Conservation (phyloP, 495 filamentous ascomycete species). For the Lichenothelia convexa region DNA sequence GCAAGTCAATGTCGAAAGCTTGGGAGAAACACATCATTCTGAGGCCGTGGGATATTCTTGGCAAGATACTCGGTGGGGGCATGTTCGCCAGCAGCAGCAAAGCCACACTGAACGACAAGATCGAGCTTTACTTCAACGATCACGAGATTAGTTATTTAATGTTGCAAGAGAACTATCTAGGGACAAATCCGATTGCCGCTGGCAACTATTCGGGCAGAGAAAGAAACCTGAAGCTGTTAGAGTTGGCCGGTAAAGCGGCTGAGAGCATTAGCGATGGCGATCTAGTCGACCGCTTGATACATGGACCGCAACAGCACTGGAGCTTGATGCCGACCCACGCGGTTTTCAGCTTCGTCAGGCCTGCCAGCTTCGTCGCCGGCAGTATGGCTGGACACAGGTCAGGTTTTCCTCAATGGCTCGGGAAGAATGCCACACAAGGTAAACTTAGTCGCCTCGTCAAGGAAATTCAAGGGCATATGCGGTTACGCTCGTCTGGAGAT, state of each 20-base stretch:
- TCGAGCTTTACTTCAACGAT: constrained; percentile 97
- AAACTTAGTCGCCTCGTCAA: constrained; percentile 76
- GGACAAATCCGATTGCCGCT: constrained; percentile 50
- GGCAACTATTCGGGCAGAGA: constrained; percentile 40
- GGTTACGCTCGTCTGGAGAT: constrained; percentile 77
- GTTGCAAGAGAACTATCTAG: constrained; percentile 96
- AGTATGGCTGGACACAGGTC: constrained; percentile 38
- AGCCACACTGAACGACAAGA: constrained; percentile 84
- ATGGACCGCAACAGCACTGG: constrained; percentile 96
- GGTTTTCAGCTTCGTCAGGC: constrained; percentile 86
- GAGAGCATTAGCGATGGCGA: constrained; percentile 95
- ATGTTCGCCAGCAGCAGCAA: constrained; percentile 70
- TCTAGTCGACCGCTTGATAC: constrained; percentile 93
- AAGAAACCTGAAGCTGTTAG: constrained; percentile 57
- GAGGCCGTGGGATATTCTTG: constrained; percentile 94
- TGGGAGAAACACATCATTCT: constrained; percentile 97
- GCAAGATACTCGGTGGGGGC: constrained; percentile 74
- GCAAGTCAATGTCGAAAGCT: constrained; percentile 82
- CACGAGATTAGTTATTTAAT: constrained; percentile 93
- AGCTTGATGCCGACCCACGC: constrained; percentile 93
- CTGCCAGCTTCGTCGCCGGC: constrained; percentile 78
- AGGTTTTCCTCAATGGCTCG: constrained; percentile 74
- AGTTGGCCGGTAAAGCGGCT: constrained; percentile 71
- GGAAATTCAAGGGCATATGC: constrained; percentile 95
- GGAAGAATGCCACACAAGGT: constrained; percentile 78